A percentile compares a stretch with the other conserved stretches of the same genome.
phyloP scores from a whole-genome alignment of 345 rosid species.

The Corchorus capsularis region DNA sequence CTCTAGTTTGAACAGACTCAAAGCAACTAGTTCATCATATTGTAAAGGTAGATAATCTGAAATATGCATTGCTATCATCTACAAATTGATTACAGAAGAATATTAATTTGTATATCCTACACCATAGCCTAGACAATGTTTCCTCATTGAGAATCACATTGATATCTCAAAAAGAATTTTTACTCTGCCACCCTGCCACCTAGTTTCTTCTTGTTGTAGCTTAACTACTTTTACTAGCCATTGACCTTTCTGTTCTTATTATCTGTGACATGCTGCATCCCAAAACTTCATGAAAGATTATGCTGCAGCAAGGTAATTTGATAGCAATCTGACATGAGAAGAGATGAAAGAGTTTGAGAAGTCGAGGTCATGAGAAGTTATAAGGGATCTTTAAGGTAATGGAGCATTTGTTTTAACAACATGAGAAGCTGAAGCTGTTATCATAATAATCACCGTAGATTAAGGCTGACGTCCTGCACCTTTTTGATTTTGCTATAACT shows the following conservation, averaged over 20 bases:
- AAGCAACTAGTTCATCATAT: neutral
- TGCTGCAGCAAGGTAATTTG: conserved; percentile 38
- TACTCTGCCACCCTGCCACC: neutral
- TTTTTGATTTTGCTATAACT: conserved; percentile 9
- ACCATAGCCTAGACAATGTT: neutral
- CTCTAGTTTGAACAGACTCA: neutral
- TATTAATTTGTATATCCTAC: neutral
- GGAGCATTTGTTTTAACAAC: conserved; percentile 28
- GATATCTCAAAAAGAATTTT: neutral
- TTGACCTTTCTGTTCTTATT: conserved; percentile 35
- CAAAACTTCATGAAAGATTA: conserved; percentile 36
- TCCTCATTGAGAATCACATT: neutral
- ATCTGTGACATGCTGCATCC: conserved; percentile 37
- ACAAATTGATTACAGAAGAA: neutral
- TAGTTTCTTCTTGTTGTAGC: conserved; percentile 21
- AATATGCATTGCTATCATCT: conserved; percentile 4
- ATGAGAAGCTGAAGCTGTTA: conserved; percentile 22
- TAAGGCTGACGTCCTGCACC: conserved; percentile 1
- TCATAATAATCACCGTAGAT: neutral
- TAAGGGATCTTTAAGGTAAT: conserved; percentile 40
- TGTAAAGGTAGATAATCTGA: neutral
- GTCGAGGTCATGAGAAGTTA: conserved; percentile 37
- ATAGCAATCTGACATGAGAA: conserved; percentile 38
- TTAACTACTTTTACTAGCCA: conserved; percentile 29
- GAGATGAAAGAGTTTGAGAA: conserved; percentile 44